Evolutionary conservation across 768 basidiomycete species (phyloP).

Genomic region (Psilocybe cubensis): DNA sequence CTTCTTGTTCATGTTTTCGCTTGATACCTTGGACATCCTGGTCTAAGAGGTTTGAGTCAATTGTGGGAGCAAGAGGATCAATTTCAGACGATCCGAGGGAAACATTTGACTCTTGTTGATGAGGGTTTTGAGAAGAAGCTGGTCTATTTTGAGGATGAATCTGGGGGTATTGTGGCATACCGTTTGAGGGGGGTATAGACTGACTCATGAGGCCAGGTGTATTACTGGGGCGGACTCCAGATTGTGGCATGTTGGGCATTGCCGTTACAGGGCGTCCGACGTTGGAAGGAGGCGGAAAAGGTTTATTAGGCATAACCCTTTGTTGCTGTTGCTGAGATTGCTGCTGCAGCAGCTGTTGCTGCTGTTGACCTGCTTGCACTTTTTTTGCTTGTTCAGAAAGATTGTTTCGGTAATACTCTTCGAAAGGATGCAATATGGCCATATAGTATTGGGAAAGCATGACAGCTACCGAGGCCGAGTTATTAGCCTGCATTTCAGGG

Average conservation of each 20-base stretch:
- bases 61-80: constrained; percentile 24
- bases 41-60: constrained; percentile 51
- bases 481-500: constrained; percentile 47
- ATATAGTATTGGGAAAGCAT: constrained; percentile 64
- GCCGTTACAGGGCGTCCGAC: constrained; percentile 28
- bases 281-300: constrained; percentile 23
- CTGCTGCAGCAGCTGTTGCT: no score
- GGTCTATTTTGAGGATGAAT: constrained; percentile 23
- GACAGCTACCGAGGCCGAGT: constrained; percentile 50
- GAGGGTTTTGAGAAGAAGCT: constrained; percentile 31
- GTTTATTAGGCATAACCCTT: constrained; percentile 33
- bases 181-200: constrained; percentile 26
- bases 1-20: constrained; percentile 71
- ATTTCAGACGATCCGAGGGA: constrained; percentile 22
- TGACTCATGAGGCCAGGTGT: constrained; percentile 25
- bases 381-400: constrained; percentile 62
- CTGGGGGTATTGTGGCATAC: constrained; percentile 23
- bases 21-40: constrained; percentile 69
- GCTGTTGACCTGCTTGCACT: constrained; percentile 45
- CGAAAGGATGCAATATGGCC: constrained; percentile 69
- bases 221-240: constrained; percentile 25
- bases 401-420: constrained; percentile 69
- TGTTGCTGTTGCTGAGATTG: no score
- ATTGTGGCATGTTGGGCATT: constrained; percentile 32
- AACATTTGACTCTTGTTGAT: constrained; percentile 32